Conservation (phyloP, 2,329 filamentous ascomycete genomes). For the Nemania diffusa region DNA sequence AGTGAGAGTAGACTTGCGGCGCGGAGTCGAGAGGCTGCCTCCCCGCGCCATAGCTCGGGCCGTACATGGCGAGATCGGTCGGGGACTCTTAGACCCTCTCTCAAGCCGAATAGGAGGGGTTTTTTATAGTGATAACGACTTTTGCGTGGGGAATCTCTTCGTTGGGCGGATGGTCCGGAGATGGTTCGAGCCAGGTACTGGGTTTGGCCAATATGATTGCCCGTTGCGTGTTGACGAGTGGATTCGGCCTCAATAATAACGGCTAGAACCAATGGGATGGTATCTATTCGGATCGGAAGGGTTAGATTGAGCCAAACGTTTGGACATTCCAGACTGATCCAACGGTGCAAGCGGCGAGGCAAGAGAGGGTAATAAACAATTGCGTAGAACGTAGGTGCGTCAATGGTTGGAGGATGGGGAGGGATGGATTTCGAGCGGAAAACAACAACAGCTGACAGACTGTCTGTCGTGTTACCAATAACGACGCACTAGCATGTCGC, state of each 20-base stretch:
- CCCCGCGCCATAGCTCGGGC: constrained; percentile 46
- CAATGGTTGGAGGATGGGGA: constrained; percentile 16
- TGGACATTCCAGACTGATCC: constrained; percentile 1
- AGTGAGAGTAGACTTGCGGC: constrained; percentile 60
- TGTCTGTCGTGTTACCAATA: constrained; percentile 36
- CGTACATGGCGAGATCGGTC: constrained; percentile 44
- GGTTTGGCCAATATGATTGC: neutral
- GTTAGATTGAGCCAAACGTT: constrained; percentile 17
- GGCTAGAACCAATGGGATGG: constrained; percentile 15
- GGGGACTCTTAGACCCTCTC: constrained; percentile 24
- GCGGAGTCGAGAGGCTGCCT: constrained; percentile 47
- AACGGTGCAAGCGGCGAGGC: neutral
- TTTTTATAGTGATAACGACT: constrained; percentile 8
- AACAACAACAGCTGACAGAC: constrained; percentile 19
- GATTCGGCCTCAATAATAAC: constrained; percentile 8
- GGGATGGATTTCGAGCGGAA: constrained; percentile 8
- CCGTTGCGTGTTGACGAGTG: constrained; percentile 10
- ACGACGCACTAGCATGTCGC: constrained; percentile 20
- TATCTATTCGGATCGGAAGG: constrained; percentile 5
- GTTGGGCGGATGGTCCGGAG: constrained; percentile 6
- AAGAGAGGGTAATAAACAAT: constrained; percentile 1
- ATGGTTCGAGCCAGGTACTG: constrained; percentile 4
- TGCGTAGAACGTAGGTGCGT: neutral
- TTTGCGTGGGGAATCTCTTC: constrained; percentile 14
- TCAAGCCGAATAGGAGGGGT: constrained; percentile 25